A percentile compares a stretch with the other conserved stretches of the same genome.
phyloP scores from a whole-genome alignment of 345 rosid species.

The Erodium maritimum region DNA sequence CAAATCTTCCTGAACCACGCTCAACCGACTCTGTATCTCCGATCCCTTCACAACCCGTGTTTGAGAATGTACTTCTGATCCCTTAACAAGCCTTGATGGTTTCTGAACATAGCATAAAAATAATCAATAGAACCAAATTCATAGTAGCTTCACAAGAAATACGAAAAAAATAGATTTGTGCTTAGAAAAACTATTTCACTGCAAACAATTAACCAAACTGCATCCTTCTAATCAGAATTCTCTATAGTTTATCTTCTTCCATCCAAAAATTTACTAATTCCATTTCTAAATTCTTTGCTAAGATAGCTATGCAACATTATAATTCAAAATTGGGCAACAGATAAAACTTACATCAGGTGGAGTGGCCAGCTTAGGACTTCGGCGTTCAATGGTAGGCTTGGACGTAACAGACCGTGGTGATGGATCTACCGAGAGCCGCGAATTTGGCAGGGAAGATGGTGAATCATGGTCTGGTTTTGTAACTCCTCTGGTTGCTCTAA shows the following conservation, averaged over 20 bases:
- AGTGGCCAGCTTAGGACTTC: constrained; percentile 51
- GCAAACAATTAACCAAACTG: too few species aligned
- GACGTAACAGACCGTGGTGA: constrained; percentile 25
- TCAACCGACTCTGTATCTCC: constrained; percentile 56
- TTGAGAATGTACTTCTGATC: constrained; percentile 43
- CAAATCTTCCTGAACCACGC: constrained; percentile 63
- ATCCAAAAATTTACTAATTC: not conserved
- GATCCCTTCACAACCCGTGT: constrained; percentile 37
- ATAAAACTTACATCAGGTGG: constrained; percentile 55
- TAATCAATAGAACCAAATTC: constrained; percentile 1
- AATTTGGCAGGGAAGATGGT: constrained; percentile 42
- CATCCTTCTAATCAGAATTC: constrained; percentile 1
- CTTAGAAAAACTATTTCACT: too few species aligned
- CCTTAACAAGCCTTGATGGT: not conserved
- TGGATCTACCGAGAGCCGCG: constrained; percentile 52
- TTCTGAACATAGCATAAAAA: constrained; percentile 4
- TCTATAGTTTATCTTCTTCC: too few species aligned
- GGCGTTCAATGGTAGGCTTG: constrained; percentile 15
- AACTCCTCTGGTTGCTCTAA: constrained; percentile 37
- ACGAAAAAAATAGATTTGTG: too few species aligned
- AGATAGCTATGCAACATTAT: too few species aligned
- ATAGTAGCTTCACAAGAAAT: too few species aligned
- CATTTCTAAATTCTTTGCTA: too few species aligned
- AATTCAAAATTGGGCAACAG: too few species aligned
- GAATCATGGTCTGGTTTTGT: constrained; percentile 53